These are phyloP conservation scores for Ascochyta pisi DNA, from an alignment of 2,329 filamentous ascomycete genomes.

Conservation along the genomic window DNA sequence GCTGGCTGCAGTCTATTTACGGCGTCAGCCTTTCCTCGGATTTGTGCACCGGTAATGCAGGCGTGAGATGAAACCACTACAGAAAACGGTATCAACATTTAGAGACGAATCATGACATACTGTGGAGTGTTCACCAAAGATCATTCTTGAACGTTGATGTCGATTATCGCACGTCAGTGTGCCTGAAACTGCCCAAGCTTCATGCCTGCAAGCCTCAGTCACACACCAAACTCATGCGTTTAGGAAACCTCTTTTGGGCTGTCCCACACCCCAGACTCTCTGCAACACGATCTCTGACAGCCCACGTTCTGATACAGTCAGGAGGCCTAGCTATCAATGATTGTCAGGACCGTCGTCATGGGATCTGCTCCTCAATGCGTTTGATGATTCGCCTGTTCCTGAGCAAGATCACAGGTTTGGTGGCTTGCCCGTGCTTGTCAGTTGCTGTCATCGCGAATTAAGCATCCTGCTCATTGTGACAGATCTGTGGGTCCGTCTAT, in stretches of 20 bases:
- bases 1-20: not conserved
- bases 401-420: conserved; percentile 26
- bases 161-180: conserved; percentile 9
- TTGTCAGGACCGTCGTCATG: conserved; percentile 24
- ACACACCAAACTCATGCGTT: conserved; percentile 48
- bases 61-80: conserved; percentile 13
- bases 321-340: conserved; percentile 27
- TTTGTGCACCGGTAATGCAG: conserved; percentile 2
- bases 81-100: conserved; percentile 11
- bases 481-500: conserved; percentile 34
- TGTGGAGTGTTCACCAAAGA: not conserved
- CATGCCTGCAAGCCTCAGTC: conserved; percentile 39
- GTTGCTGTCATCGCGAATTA: conserved; percentile 27
- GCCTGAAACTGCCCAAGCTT: conserved; percentile 46
- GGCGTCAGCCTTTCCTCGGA: conserved; percentile 1
- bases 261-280: conserved; percentile 29
- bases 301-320: conserved; percentile 39
- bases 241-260: conserved; percentile 33
- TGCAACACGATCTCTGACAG: conserved; percentile 47
- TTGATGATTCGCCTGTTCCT: conserved; percentile 42
- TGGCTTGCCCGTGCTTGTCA: conserved; percentile 23
- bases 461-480: conserved; percentile 35
- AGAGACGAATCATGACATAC: not conserved
- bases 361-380: conserved; percentile 33
- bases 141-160: not conserved